Evolutionary conservation across 2,329 filamentous ascomycete genomes (phyloP), one percentile per base, ranked within the genome.

Genomic region (Cephalotrichum gorgonifer): DNA sequence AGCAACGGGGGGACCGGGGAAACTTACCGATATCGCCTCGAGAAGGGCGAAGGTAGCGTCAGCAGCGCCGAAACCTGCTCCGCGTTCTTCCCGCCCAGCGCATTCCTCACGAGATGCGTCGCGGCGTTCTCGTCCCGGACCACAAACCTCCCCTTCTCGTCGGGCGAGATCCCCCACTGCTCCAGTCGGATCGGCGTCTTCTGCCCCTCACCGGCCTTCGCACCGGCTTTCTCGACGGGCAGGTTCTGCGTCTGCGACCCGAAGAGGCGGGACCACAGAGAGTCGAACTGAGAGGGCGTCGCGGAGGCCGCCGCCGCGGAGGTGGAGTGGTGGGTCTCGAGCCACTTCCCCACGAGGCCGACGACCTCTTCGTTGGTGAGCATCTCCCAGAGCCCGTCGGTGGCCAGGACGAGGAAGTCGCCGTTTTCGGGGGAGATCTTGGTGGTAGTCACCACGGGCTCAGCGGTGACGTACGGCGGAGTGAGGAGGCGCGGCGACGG

Each of bases 381-480:
- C 93, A 97, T 97, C 68, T 98, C 93, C 93, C 93, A 98, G 1
- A 98, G 75, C 4, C 93, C 93, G 62, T 98, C 93, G 0, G 93
- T 96, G 22, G 93, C 93, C 74, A 98, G 83, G 53, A 98, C 91
- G 12, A 98, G 75, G 59, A 98, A 98, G 62, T 98, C 93, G 43
- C 91, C 90, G 54, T 87, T 87, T 48, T 88, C 80, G 1, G 93
- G 93, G 57, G 91, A 76, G 47, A 98, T 84, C 64, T 93, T 85
- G 43, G 91, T 97, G 1, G 89, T 95, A 1, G 91, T 97, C 48
- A 98, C 80, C 22, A 97, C 77, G 3, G 93, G 93, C 67, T 98
- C 94, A 1, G 93, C 93, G 3, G 93, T 98, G 38, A 98, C 93
- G 60, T 98, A 98, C 0, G 93, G 93, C 8, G 93, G 93, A 0